phyloP scores from a whole-genome alignment of 352 stramenopile genomes.

The Phytophthora cajani region DNA sequence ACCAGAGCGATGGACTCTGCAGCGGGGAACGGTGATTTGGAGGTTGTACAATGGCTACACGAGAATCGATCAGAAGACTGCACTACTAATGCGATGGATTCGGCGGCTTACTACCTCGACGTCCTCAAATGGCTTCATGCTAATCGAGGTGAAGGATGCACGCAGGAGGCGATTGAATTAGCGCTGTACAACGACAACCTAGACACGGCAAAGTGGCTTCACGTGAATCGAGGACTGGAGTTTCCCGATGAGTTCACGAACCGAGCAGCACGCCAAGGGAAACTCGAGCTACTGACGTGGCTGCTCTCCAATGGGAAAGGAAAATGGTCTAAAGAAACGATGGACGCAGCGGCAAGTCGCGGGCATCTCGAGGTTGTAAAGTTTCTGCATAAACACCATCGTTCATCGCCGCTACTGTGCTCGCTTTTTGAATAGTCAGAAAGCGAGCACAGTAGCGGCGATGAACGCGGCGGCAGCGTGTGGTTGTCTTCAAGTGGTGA shows the following conservation, averaged over 20 bases:
- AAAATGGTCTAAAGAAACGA: slow-evolving; percentile 14
- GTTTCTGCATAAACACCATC: slow-evolving; percentile 19
- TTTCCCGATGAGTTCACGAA: slow-evolving; percentile 8
- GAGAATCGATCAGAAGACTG: slow-evolving; percentile 12
- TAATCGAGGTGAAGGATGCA: slow-evolving; percentile 15
- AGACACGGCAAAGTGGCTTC: slow-evolving; percentile 13
- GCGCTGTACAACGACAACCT: not conserved
- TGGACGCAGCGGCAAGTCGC: slow-evolving; percentile 19
- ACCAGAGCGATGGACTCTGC: slow-evolving; percentile 10
- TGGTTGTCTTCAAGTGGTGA: slow-evolving; percentile 13
- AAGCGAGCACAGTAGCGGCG: slow-evolving; percentile 6
- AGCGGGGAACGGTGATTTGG: slow-evolving; percentile 8
- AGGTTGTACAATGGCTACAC: slow-evolving; percentile 19
- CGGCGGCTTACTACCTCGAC: not conserved
- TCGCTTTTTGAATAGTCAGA: not conserved
- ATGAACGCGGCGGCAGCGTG: slow-evolving; percentile 10
- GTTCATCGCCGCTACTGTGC: too few relatives aligned
- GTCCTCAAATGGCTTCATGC: slow-evolving; percentile 5
- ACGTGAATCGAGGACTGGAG: slow-evolving; percentile 3
- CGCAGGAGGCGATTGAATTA: not conserved
- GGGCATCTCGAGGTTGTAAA: slow-evolving; percentile 23
- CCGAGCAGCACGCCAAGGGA: not conserved
- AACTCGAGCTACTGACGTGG: slow-evolving; percentile 22
- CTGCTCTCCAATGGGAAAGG: slow-evolving; percentile 18
- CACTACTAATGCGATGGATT: not conserved